These are phyloP conservation scores for Coprinopsis marcescibilis DNA, from an alignment of 768 basidiomycete species.

Conservation along the genomic window DNA sequence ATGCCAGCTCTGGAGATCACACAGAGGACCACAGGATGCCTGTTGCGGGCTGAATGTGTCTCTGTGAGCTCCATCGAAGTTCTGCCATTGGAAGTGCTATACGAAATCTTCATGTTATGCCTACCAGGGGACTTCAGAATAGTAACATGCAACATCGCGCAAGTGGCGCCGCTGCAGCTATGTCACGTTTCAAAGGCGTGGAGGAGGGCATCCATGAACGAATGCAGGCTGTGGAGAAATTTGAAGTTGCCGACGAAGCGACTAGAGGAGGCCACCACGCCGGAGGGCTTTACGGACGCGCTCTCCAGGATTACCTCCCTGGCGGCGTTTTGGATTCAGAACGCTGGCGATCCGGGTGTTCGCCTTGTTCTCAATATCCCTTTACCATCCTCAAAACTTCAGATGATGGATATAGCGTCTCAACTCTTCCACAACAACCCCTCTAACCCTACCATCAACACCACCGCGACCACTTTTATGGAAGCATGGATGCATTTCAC, in stretches of 20 bases:
- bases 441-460: not conserved
- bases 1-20: too few species aligned
- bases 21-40: too few species aligned
- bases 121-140: not conserved
- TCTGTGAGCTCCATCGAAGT: too few species aligned
- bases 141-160: not conserved
- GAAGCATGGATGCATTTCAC: conserved; percentile 1
- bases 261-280: conserved; percentile 3
- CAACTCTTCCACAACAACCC: not conserved
- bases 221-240: conserved; percentile 29
- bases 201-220: conserved; percentile 34
- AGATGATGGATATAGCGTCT: not conserved
- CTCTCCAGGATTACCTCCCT: not conserved
- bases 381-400: not conserved
- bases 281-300: not conserved
- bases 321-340: conserved; percentile 3
- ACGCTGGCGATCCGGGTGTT: conserved; percentile 5
- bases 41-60: not conserved
- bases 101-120: conserved; percentile 8
- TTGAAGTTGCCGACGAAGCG: conserved; percentile 3
- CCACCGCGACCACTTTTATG: not conserved
- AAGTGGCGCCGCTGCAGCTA: conserved; percentile 27
- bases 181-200: conserved; percentile 34
- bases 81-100: conserved; percentile 5
- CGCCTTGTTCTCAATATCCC: conserved; percentile 1